Conservation (phyloP, 1,139 yeast genomes). For the Blastobotrys arbuscula region DNA sequence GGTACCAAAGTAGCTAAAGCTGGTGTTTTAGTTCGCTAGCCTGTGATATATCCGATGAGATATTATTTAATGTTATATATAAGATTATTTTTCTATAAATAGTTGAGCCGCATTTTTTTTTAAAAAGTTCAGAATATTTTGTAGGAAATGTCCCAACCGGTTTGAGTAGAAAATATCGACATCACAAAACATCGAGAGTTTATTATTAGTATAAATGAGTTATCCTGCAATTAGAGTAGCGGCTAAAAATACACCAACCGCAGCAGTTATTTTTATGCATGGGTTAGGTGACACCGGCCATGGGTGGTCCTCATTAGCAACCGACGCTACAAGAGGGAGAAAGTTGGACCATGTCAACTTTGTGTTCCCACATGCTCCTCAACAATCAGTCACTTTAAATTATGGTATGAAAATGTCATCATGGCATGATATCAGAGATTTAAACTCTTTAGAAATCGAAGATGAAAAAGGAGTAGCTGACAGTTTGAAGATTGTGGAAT, state of each 20-base stretch:
- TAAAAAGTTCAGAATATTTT: no score
- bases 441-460: conserved; percentile 45
- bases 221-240: conserved; percentile 7
- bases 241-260: conserved; percentile 36
- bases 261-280: conserved; percentile 76
- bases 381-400: conserved; percentile 59
- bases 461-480: conserved; percentile 63
- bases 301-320: conserved; percentile 78
- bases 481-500: conserved; percentile 49
- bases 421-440: conserved; percentile 77
- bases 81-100: background rate
- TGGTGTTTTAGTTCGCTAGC: conserved; percentile 5
- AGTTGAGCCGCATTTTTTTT: no score
- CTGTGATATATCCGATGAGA: no score
- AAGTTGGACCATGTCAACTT: conserved; percentile 60
- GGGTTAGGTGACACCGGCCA: conserved; percentile 89
- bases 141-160: no score
- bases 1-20: conserved; percentile 5
- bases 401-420: conserved; percentile 68
- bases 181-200: no score
- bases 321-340: conserved; percentile 35
- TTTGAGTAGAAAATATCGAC: no score
- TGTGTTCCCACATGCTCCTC: conserved; percentile 86
- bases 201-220: conserved; percentile 1
- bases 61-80: background rate